A percentile compares a stretch with the other conserved stretches of the same genome.
Evolutionary conservation across 345 rosid genomes (phyloP).

Genomic region (Pugionium cornutum): DNA sequence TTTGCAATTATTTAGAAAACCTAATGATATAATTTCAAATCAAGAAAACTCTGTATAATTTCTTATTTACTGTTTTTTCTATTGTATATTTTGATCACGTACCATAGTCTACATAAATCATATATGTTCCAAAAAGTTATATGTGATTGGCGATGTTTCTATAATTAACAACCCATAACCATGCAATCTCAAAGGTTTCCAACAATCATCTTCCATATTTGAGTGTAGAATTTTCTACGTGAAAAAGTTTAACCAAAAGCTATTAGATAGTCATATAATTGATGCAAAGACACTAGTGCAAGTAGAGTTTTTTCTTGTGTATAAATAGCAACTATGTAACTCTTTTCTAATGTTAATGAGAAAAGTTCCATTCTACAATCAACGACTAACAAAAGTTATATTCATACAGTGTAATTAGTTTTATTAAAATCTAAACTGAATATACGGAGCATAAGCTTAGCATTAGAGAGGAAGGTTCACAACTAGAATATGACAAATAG

Average conservation of each 20-base stretch:
- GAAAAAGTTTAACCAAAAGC: too few species aligned
- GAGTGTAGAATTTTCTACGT: too few species aligned
- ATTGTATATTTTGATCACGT: conserved; percentile 19
- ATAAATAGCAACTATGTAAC: too few species aligned
- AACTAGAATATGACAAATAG: background rate
- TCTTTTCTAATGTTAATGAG: too few species aligned
- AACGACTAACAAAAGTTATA: too few species aligned
- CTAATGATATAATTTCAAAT: background rate
- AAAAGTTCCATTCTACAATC: too few species aligned
- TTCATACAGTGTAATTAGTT: too few species aligned
- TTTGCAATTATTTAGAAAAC: background rate
- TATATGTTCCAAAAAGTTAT: background rate
- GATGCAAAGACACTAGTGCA: too few species aligned
- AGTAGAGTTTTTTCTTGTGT: too few species aligned
- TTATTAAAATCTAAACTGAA: background rate
- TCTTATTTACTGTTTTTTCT: background rate
- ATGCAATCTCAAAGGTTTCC: background rate
- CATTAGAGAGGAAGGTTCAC: conserved; percentile 1
- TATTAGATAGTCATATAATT: too few species aligned
- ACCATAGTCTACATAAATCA: background rate
- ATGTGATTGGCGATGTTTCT: conserved; percentile 5
- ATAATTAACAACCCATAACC: background rate
- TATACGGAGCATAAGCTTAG: background rate
- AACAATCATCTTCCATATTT: too few species aligned
- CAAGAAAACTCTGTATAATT: conserved; percentile 17